Evolutionary conservation across 1,284 basidiomycete species (phyloP).

Genomic region (Lentinula novae-zelandiae): DNA sequence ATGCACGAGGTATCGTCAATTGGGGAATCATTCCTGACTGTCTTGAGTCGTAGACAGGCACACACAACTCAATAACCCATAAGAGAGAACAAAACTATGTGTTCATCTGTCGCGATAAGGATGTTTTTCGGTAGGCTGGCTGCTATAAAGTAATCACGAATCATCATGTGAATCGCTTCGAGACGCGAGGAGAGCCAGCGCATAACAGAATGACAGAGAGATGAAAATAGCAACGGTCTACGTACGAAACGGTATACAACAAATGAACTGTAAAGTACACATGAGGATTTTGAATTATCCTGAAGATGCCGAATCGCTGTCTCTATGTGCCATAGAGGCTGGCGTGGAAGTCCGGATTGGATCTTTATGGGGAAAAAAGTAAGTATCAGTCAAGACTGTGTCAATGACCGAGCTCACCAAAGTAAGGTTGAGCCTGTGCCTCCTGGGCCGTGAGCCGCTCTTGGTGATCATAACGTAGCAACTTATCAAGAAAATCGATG

Average conservation of each 20-base stretch:
- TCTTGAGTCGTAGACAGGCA: neutral
- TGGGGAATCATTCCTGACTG: neutral
- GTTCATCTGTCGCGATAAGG: neutral
- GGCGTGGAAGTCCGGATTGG: slow-evolving; percentile 60
- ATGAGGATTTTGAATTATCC: slow-evolving; percentile 29
- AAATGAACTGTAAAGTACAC: slow-evolving; percentile 26
- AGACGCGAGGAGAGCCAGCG: neutral
- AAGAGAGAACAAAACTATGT: neutral
- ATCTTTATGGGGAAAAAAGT: slow-evolving; percentile 38
- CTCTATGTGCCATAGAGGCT: slow-evolving; percentile 44
- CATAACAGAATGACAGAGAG: neutral
- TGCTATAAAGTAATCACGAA: neutral
- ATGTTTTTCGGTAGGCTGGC: neutral
- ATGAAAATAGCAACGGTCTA: slow-evolving; percentile 22
- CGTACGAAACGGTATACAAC: slow-evolving; percentile 15
- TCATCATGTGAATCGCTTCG: slow-evolving; percentile 4
- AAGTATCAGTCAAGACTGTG: slow-evolving; percentile 5
- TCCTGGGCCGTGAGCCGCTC: slow-evolving; percentile 93
- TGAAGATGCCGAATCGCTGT: slow-evolving; percentile 67
- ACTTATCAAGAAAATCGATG: slow-evolving; percentile 95
- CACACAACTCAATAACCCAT: neutral
- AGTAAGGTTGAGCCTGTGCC: slow-evolving; percentile 87
- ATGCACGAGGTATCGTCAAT: slow-evolving; percentile 1
- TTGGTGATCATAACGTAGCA: slow-evolving; percentile 96
- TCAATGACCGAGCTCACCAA: slow-evolving; percentile 48